A percentile compares a stretch with the other conserved stretches of the same genome.
Evolutionary conservation across 176 grass and related monocot species (phyloP).

Genomic region (Leersia perrieri): DNA sequence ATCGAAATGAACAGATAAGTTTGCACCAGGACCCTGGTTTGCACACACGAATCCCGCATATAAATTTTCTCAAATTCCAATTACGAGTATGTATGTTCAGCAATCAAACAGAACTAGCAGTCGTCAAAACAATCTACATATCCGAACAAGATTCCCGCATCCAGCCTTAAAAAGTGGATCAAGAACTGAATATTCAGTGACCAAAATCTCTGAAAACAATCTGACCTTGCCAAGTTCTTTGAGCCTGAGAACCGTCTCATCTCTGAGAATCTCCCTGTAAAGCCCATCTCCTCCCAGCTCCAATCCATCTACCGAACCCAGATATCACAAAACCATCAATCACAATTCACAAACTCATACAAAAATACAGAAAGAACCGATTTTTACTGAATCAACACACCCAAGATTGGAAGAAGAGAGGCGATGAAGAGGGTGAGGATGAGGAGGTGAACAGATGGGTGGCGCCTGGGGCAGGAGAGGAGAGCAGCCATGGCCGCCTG

Average conservation of each 20-base stretch:
- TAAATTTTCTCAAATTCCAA: not conserved
- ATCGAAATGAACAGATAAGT: not conserved
- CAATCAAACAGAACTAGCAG: not conserved
- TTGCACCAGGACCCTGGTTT: too few relatives aligned
- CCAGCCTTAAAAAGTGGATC: constrained; percentile 23
- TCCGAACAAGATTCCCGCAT: constrained; percentile 19
- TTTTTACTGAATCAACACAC: constrained; percentile 22
- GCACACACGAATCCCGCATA: not conserved
- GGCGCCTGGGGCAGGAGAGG: not conserved
- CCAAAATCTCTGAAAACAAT: not conserved
- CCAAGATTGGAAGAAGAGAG: not conserved
- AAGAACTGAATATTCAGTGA: not conserved
- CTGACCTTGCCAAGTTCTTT: constrained; percentile 68
- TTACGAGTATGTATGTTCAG: not conserved
- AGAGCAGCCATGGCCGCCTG: constrained; percentile 2
- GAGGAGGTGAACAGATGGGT: not conserved
- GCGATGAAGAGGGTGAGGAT: constrained; percentile 27
- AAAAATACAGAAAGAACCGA: not conserved
- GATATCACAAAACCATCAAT: constrained; percentile 3
- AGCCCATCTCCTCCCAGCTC: constrained; percentile 45
- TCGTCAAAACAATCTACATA: not conserved
- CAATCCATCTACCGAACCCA: constrained; percentile 37
- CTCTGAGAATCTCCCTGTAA: constrained; percentile 61
- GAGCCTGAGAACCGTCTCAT: constrained; percentile 68
- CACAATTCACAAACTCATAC: not conserved